Conservation (phyloP, 2,329 filamentous ascomycete species). For the Fusarium hostae region DNA sequence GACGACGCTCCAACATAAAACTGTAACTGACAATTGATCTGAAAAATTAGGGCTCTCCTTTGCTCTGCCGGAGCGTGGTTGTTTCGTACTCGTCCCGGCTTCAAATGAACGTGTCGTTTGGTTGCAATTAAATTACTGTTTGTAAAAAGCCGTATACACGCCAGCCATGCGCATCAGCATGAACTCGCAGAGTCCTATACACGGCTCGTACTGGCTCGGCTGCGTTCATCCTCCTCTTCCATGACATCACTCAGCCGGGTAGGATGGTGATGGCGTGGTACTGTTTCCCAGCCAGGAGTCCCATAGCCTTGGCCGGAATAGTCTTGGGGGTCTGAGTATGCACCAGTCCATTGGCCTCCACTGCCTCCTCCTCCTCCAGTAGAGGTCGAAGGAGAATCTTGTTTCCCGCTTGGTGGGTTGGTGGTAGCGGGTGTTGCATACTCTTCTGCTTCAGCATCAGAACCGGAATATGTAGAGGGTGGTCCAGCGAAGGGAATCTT, state of each 20-base stretch:
- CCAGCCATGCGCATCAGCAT: slow-evolving; percentile 13
- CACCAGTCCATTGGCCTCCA: slow-evolving; percentile 54
- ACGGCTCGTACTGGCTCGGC: slow-evolving; percentile 76
- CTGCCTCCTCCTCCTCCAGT: slow-evolving; percentile 50
- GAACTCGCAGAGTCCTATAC: slow-evolving; percentile 43
- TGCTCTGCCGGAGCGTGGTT: slow-evolving; percentile 4
- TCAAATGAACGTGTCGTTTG: slow-evolving; percentile 11
- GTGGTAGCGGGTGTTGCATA: slow-evolving; percentile 65
- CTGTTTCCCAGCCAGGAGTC: slow-evolving; percentile 77
- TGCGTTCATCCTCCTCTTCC: slow-evolving; percentile 85
- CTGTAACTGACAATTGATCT: slow-evolving; percentile 14
- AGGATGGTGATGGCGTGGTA: slow-evolving; percentile 85
- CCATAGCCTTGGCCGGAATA: slow-evolving; percentile 75
- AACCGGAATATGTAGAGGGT: slow-evolving; percentile 58
- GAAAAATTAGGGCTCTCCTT: slow-evolving; percentile 6
- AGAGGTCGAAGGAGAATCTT: slow-evolving; percentile 47
- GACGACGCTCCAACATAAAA: slow-evolving; percentile 30
- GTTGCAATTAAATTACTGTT: slow-evolving; percentile 27
- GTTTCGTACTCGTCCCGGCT: slow-evolving; percentile 3
- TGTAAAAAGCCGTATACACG: slow-evolving; percentile 31
- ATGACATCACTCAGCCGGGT: slow-evolving; percentile 89
- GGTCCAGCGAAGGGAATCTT: slow-evolving; percentile 64
- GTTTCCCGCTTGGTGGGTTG: slow-evolving; percentile 51
- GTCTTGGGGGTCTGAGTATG: slow-evolving; percentile 62
- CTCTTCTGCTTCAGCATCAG: slow-evolving; percentile 66